Base-by-base conservation (phyloP, 306 rosid genomes). In the Boehmeria nivea region DNA sequence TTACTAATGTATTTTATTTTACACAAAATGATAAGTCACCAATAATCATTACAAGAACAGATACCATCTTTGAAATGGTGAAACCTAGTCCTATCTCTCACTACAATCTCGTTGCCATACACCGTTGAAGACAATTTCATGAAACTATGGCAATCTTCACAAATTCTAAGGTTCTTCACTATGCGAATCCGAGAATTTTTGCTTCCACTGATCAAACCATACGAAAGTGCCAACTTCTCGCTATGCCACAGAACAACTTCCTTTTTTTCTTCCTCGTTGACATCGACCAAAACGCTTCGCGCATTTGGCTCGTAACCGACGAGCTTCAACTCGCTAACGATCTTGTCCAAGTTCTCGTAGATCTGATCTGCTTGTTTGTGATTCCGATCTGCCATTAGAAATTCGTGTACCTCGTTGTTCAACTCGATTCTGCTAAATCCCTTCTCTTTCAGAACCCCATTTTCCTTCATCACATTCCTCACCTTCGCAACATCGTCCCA, bases 11-110 rank as follows among this genome's bases (percentile, higher is more conserved):
- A 40, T 19, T 40, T 40, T 40, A 8, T 4, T 40, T 6, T n/a
- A n/a, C n/a, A n/a, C n/a, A n/a, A n/a, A n/a, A n/a, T n/a, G n/a
- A n/a, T n/a, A n/a, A 72, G 57, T 76, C 71, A 84, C 90, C 94
- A 88, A 50, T 75, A 82, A 66, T 86, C 94, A 54, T 69, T 79
- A 79, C 97, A 89, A 57, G 94, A 86, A 69, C 95, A 89, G 18
- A 40, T 19, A 64, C 95, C 95, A 44, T 66, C 72, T 37, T 71
- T 79, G 62, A 54, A 89, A 76, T 83, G 93, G 65, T 89, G 97
- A 75, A 89, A 83, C 63, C 95, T 64, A 40, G 89, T 89, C 71
- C 97, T 83, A 72, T 83, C 89, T 72, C 87, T 77, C 95, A 76
- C 78, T 39, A 81, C 61, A 24, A 81, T 76, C 67, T 76, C 78